These are phyloP conservation scores for Syncephalastrum sp. DNA, from an alignment of 371 early-diverging fungal genomes.

Conservation along the genomic window DNA sequence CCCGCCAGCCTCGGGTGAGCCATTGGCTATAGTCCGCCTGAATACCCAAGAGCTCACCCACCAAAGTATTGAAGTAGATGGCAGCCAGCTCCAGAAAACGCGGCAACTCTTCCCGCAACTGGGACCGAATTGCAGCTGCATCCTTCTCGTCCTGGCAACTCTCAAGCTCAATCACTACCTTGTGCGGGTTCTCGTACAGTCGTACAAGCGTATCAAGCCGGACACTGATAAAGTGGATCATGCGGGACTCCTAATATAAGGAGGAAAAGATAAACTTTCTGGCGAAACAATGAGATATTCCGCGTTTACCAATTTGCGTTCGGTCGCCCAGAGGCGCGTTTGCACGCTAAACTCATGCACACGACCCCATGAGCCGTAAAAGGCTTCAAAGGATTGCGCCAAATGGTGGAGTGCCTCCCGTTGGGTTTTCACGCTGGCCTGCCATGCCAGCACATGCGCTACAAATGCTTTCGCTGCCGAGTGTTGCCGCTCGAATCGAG, in stretches of 20 bases:
- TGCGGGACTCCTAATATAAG: neutral
- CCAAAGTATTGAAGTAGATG: slow-evolving; percentile 54
- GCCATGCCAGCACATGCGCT: slow-evolving; percentile 38
- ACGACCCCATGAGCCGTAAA: slow-evolving; percentile 36
- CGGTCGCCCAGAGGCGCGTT: slow-evolving; percentile 3
- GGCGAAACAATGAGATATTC: too few relatives aligned
- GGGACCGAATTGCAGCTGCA: slow-evolving; percentile 66
- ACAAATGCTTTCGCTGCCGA: slow-evolving; percentile 31
- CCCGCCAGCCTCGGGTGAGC: slow-evolving; percentile 12
- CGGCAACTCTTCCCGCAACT: slow-evolving; percentile 71
- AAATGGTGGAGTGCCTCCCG: slow-evolving; percentile 50
- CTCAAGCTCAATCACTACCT: slow-evolving; percentile 40
- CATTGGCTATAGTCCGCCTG: slow-evolving; percentile 44
- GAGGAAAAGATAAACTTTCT: too few relatives aligned
- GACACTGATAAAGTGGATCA: slow-evolving; percentile 7
- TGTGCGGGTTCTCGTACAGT: slow-evolving; percentile 56
- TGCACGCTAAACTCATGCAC: slow-evolving; percentile 6
- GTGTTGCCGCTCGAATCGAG: slow-evolving; percentile 51
- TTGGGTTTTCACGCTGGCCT: slow-evolving; percentile 39
- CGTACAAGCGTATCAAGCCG: slow-evolving; percentile 40
- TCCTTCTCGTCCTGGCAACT: slow-evolving; percentile 51
- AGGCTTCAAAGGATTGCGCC: slow-evolving; percentile 46
- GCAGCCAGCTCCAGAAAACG: slow-evolving; percentile 52
- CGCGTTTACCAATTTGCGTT: too few relatives aligned
- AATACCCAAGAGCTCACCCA: slow-evolving; percentile 47